Evolutionary conservation across 108 stramenopile genomes (phyloP).

Genomic region (Bacterosira constricta): DNA sequence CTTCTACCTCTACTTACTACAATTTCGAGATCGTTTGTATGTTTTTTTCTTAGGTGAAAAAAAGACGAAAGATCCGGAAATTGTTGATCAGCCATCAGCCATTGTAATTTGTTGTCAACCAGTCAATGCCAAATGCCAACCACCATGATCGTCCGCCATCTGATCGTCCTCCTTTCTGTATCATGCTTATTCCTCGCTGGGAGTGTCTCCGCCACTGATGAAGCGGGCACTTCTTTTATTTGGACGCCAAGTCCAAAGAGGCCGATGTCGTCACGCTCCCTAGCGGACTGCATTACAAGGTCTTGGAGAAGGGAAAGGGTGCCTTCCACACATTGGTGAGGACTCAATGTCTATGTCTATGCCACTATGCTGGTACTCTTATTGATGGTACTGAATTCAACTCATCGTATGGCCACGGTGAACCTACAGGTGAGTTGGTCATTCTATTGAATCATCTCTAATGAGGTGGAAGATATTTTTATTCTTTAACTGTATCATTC

Average conservation of each 20-base stretch:
- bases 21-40: no score
- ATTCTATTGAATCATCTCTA: background rate
- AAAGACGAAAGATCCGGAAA: no score
- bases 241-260: slow-evolving; percentile 73
- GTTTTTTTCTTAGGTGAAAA: no score
- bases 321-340: slow-evolving; percentile 60
- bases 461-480: background rate
- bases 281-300: slow-evolving; percentile 87
- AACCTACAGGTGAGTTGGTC: slow-evolving; percentile 64
- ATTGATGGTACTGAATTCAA: slow-evolving; percentile 89
- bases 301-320: slow-evolving; percentile 67
- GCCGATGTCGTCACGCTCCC: slow-evolving; percentile 69
- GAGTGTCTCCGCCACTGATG: slow-evolving; percentile 59
- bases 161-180: slow-evolving; percentile 10
- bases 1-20: no score
- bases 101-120: no score
- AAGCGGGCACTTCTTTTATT: slow-evolving; percentile 67
- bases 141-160: no score
- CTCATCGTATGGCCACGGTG: slow-evolving; percentile 81
- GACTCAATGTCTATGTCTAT: slow-evolving; percentile 67
- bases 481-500: no score
- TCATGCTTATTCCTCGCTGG: slow-evolving; percentile 16
- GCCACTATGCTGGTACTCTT: slow-evolving; percentile 91
- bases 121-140: no score
- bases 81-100: no score